Conservation (phyloP, 1,284 basidiomycete genomes). For the Cystobasidium pallidum region DNA sequence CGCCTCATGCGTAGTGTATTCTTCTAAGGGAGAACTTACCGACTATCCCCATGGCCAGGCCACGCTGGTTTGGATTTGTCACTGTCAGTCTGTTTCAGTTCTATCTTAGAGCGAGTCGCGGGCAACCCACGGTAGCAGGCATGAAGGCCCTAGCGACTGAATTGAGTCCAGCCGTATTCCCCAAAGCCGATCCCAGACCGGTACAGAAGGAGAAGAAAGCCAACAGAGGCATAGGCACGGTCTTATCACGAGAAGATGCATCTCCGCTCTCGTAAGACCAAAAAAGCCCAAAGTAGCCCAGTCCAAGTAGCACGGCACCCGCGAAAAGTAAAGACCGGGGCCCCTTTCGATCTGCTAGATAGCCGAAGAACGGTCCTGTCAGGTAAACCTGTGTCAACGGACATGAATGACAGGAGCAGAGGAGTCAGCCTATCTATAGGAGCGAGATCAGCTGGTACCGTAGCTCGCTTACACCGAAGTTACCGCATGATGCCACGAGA, state of each 20-base stretch:
- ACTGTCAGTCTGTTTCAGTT: not conserved
- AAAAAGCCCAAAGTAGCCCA: slow-evolving; percentile 45
- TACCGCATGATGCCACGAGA: slow-evolving; percentile 57
- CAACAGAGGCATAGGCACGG: slow-evolving; percentile 11
- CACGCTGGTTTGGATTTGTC: slow-evolving; percentile 2
- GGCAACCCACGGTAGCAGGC: slow-evolving; percentile 21
- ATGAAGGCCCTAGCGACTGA: slow-evolving; percentile 32
- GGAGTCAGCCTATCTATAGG: too few species aligned
- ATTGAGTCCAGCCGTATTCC: slow-evolving; percentile 37
- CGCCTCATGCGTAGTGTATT: too few species aligned
- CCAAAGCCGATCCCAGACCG: slow-evolving; percentile 31
- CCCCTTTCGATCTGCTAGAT: slow-evolving; percentile 48
- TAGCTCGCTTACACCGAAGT: slow-evolving; percentile 54
- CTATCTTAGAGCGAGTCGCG: not conserved
- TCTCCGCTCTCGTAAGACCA: slow-evolving; percentile 27
- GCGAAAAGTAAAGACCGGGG: slow-evolving; percentile 40
- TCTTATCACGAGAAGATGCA: not conserved
- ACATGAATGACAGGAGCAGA: not conserved
- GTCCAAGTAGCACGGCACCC: slow-evolving; percentile 38
- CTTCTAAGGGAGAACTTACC: slow-evolving; percentile 1
- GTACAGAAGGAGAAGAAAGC: slow-evolving; percentile 33
- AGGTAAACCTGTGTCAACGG: slow-evolving; percentile 48
- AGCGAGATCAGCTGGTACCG: slow-evolving; percentile 46
- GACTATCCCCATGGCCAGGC: slow-evolving; percentile 39
- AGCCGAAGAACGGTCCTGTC: slow-evolving; percentile 48